Conservation (phyloP, 495 filamentous ascomycete species). For the Chaetomium tenue region DNA sequence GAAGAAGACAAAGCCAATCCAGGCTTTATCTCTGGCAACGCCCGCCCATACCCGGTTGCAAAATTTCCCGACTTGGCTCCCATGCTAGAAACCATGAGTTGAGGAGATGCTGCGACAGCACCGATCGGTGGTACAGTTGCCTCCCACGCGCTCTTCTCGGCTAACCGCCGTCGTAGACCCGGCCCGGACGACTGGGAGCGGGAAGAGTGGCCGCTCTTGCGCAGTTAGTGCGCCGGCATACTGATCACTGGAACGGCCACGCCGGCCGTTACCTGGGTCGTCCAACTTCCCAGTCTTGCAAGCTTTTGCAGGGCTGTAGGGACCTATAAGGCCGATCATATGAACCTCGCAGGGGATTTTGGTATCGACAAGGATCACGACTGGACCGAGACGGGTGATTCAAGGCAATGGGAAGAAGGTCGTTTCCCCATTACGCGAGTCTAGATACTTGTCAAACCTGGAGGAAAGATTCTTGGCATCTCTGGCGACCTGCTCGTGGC, state of each 20-base stretch:
- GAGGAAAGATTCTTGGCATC: constrained; percentile 52
- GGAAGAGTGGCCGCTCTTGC: neutral
- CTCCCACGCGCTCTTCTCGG: constrained; percentile 59
- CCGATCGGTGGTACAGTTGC: constrained; percentile 56
- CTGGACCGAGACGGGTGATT: constrained; percentile 36
- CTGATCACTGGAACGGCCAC: constrained; percentile 54
- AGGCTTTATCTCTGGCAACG: no score
- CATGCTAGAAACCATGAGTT: constrained; percentile 49
- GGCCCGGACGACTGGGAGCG: neutral
- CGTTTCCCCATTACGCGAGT: constrained; percentile 46
- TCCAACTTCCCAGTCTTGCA: constrained; percentile 48
- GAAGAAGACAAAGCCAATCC: no score
- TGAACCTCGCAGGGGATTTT: constrained; percentile 39
- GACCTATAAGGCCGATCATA: constrained; percentile 38
- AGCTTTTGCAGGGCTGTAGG: constrained; percentile 47
- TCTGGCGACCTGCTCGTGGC: constrained; percentile 39
- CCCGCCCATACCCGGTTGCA: constrained; percentile 53
- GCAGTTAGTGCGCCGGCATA: constrained; percentile 31
- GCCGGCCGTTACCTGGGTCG: constrained; percentile 51
- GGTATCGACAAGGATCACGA: constrained; percentile 48
- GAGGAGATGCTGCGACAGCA: constrained; percentile 52
- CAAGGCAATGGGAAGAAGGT: constrained; percentile 41
- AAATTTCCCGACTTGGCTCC: constrained; percentile 49
- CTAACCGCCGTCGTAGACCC: constrained; percentile 39
- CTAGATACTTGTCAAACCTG: constrained; percentile 44